These are phyloP conservation scores for Thuidium tamariscinum DNA, from an alignment of 225 moss, liverwort and hornwort genomes.

Conservation along the genomic window DNA sequence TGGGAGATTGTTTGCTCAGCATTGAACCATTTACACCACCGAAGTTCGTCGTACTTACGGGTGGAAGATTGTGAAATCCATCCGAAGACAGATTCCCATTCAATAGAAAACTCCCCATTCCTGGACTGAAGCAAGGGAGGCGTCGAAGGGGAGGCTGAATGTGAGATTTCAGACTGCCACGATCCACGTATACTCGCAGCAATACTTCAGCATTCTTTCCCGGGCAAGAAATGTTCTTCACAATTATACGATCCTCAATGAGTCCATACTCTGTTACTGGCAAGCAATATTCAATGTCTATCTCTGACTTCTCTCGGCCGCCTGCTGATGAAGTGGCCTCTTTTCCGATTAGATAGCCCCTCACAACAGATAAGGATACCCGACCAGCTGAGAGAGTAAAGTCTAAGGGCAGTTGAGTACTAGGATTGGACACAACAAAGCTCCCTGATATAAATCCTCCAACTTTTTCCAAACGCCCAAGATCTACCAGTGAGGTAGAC, in stretches of 20 bases:
- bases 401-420: slow-evolving; percentile 64
- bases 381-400: slow-evolving; percentile 53
- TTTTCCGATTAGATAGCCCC: slow-evolving; percentile 59
- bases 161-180: slow-evolving; percentile 45
- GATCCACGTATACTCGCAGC: slow-evolving; percentile 64
- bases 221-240: slow-evolving; percentile 67
- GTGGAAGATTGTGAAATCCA: not conserved
- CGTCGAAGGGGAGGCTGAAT: slow-evolving; percentile 34
- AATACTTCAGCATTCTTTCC: slow-evolving; percentile 67
- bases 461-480: slow-evolving; percentile 70
- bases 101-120: not conserved
- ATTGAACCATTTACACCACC: slow-evolving; percentile 1
- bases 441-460: slow-evolving; percentile 67
- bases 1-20: slow-evolving; percentile 3
- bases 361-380: slow-evolving; percentile 48
- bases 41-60: not conserved
- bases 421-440: slow-evolving; percentile 80
- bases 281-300: slow-evolving; percentile 57
- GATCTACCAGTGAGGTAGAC: slow-evolving; percentile 71
- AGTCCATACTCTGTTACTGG: slow-evolving; percentile 68
- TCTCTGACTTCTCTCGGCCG: slow-evolving; percentile 43
- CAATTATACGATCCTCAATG: slow-evolving; percentile 64
- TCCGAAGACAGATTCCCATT: not conserved
- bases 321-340: slow-evolving; percentile 32
- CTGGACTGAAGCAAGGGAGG: slow-evolving; percentile 5